Evolutionary conservation across 164 flowering plant genomes (phyloP).

Genomic region (Saururus chinensis): DNA sequence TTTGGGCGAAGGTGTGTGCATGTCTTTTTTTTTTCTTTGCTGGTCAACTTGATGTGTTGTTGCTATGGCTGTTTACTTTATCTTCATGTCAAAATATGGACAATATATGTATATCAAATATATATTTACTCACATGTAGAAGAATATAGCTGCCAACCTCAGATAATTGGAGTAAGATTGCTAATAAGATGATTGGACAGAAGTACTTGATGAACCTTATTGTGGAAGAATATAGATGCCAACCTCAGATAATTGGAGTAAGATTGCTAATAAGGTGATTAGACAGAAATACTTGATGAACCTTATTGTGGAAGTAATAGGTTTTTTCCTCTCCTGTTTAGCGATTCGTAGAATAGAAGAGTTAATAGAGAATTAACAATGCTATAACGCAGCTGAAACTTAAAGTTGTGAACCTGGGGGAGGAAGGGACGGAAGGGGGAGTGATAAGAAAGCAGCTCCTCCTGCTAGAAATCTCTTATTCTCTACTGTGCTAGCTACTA

Average conservation of each 20-base stretch:
- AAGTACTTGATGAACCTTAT: neutral
- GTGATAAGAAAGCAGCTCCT: too few relatives aligned
- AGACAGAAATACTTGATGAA: neutral
- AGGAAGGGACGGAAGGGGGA: too few relatives aligned
- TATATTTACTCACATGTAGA: neutral
- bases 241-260: neutral
- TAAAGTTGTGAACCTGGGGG: too few relatives aligned
- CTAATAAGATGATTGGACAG: neutral
- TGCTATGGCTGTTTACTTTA: neutral
- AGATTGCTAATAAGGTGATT: neutral
- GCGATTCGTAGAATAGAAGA: too few relatives aligned
- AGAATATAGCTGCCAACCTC: neutral
- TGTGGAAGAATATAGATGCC: neutral
- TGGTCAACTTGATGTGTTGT: too few relatives aligned
- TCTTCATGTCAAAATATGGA: neutral
- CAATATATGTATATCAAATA: too few relatives aligned
- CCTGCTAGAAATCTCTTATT: too few relatives aligned
- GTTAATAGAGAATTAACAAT: too few relatives aligned
- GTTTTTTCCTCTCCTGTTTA: too few relatives aligned
- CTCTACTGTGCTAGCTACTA: too few relatives aligned
- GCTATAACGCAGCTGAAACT: too few relatives aligned
- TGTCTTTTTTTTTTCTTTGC: neutral
- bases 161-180: neutral
- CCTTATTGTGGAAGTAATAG: neutral
- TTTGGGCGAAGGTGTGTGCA: slow-evolving; percentile 91